Percentiles rank a stretch among this genome's conserved stretches.
Conservation (phyloP, 495 filamentous ascomycete species). For the Xylaria grammica region DNA sequence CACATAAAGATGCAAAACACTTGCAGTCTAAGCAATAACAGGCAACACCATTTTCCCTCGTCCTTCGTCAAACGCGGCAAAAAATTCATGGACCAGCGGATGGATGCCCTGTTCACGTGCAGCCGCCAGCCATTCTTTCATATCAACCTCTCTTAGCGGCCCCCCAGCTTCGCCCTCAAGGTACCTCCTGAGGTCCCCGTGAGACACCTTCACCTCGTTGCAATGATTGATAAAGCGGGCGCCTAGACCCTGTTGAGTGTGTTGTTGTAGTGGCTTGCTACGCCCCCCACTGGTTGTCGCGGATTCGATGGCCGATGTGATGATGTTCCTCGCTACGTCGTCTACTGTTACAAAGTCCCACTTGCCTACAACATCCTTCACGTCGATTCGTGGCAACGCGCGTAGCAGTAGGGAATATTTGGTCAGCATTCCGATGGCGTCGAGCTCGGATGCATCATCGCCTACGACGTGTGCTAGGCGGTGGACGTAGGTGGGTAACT, state of each 20-base stretch:
- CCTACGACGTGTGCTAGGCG: constrained; percentile 42
- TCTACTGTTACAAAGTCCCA: constrained; percentile 8
- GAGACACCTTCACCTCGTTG: background rate
- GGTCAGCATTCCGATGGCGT: constrained; percentile 28
- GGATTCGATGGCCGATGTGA: background rate
- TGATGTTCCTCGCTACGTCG: constrained; percentile 5
- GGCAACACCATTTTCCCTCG: background rate
- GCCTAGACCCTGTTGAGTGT: background rate
- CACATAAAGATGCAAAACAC: too few species aligned
- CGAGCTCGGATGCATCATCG: constrained; percentile 27
- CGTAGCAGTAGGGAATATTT: constrained; percentile 26
- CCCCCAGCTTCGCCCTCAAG: background rate
- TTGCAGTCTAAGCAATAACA: background rate
- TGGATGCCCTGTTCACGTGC: background rate
- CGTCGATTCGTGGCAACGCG: constrained; percentile 19
- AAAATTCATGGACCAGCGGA: background rate
- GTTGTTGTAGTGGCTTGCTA: background rate
- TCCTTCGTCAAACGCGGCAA: background rate
- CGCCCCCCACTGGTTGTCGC: background rate
- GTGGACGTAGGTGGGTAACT: constrained; percentile 47
- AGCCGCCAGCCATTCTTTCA: background rate
- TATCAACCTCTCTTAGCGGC: background rate
- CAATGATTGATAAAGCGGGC: background rate
- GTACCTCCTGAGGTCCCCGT: background rate
- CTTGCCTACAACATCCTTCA: background rate